phyloP scores from a whole-genome alignment of 2,329 filamentous ascomycete genomes.

The Orbilia blumenaviensis region DNA sequence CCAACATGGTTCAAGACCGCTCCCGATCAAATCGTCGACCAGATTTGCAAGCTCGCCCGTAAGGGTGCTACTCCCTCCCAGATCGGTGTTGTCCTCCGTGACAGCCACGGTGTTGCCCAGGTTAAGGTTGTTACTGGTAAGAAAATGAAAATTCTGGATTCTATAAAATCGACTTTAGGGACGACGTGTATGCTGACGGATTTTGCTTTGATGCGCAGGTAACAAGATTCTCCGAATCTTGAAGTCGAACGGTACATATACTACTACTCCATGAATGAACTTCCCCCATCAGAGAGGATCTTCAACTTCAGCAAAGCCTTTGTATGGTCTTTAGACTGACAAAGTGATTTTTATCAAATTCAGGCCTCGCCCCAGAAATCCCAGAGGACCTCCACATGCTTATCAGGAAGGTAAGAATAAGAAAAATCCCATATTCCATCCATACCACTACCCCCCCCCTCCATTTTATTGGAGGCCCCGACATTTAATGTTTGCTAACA shows the following conservation, averaged over 20 bases:
- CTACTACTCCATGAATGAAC: constrained; percentile 58
- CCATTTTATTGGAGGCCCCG: too few species aligned
- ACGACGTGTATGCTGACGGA: constrained; percentile 22
- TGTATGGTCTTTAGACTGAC: constrained; percentile 89
- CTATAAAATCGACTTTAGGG: not conserved
- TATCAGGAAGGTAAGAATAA: constrained; percentile 93
- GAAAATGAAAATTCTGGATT: constrained; percentile 61
- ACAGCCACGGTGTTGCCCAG: constrained; percentile 97
- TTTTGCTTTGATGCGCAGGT: constrained; percentile 67
- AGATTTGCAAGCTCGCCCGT: constrained; percentile 98
- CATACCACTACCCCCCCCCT: not conserved
- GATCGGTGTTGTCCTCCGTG: constrained; percentile 98
- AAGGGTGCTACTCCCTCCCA: constrained; percentile 98
- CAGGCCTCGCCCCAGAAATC: constrained; percentile 97
- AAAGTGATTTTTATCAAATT: constrained; percentile 76
- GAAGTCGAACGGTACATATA: constrained; percentile 90
- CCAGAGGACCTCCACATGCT: constrained; percentile 99
- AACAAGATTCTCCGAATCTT: constrained; percentile 99
- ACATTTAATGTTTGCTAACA: constrained; percentile 53
- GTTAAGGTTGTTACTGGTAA: constrained; percentile 96
- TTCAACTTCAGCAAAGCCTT: constrained; percentile 70
- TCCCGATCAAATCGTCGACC: constrained; percentile 96
- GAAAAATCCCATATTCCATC: not conserved
- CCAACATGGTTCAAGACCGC: constrained; percentile 98
- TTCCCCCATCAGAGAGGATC: not conserved